A percentile compares a stretch with the other conserved stretches of the same genome.
These are phyloP conservation scores for Aspergillus leporis DNA, from an alignment of 495 filamentous ascomycete species.

Conservation along the genomic window DNA sequence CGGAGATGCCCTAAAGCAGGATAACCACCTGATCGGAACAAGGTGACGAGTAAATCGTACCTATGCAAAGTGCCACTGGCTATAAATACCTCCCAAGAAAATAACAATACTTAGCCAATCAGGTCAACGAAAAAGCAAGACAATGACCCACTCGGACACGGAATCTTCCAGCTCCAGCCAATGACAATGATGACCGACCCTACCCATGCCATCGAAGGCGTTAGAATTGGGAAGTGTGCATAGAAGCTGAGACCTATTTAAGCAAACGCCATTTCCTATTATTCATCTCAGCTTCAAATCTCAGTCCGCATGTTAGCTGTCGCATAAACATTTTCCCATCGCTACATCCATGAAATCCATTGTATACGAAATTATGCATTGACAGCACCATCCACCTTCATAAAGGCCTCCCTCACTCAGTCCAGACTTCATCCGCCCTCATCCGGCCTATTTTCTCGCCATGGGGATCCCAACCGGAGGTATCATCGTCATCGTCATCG, in stretches of 20 bases:
- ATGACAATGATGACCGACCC: background rate
- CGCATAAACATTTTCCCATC: background rate
- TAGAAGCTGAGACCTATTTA: background rate
- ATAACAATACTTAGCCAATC: background rate
- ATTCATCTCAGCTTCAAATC: background rate
- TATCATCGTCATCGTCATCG: constrained; percentile 47
- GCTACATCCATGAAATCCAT: background rate
- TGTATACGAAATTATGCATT: constrained; percentile 1
- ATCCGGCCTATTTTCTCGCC: background rate
- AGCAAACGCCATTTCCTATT: background rate
- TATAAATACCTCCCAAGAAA: background rate
- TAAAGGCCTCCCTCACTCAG: background rate
- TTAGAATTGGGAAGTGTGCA: background rate
- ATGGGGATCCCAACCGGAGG: constrained; percentile 36
- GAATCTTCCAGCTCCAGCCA: background rate
- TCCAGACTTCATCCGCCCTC: background rate
- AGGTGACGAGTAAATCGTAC: background rate
- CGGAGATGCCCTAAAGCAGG: background rate
- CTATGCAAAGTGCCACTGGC: too few species aligned
- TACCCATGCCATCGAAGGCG: background rate
- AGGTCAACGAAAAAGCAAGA: background rate
- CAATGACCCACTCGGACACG: background rate
- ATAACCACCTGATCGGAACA: background rate
- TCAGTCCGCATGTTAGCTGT: background rate
- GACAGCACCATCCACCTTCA: constrained; percentile 1